Evolutionary conservation across 1,139 yeast species (phyloP).

Genomic region (Sporopachydermia cereana): DNA sequence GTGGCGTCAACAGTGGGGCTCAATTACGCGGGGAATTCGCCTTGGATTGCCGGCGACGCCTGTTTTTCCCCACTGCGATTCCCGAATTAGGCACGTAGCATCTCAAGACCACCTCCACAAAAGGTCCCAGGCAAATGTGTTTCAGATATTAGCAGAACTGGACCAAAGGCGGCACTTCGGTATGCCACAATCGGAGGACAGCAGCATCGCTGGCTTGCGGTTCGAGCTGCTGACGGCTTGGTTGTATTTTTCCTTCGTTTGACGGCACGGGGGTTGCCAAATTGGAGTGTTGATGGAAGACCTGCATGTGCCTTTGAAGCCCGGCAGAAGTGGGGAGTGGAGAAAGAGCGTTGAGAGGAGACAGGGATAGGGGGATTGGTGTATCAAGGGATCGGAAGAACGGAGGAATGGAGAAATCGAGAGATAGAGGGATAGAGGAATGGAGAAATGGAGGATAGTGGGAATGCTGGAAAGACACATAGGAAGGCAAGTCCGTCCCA

Average conservation of each 20-base stretch:
- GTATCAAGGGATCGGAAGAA: no score
- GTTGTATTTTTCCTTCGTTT: constrained; percentile 70
- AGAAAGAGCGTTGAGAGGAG: no score
- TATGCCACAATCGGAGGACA: constrained; percentile 52
- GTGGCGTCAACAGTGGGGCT: constrained; percentile 45
- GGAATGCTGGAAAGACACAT: no score
- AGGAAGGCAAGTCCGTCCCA: no score
- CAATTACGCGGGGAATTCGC: constrained; percentile 88
- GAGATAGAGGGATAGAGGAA: no score
- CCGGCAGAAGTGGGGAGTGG: no score
- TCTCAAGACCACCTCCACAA: constrained; percentile 55
- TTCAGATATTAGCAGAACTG: constrained; percentile 47
- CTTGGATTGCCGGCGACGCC: constrained; percentile 70
- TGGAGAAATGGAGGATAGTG: no score
- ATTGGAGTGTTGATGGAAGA: constrained; percentile 44
- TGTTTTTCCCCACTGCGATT: constrained; percentile 86
- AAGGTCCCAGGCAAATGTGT: constrained; percentile 42
- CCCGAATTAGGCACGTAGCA: constrained; percentile 88
- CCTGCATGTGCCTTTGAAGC: background rate
- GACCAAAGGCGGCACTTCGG: constrained; percentile 72
- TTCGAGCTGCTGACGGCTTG: constrained; percentile 45
- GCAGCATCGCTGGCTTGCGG: constrained; percentile 72
- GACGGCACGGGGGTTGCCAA: constrained; percentile 68
- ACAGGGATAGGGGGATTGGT: no score
- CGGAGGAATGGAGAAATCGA: no score